phyloP scores from a whole-genome alignment of 768 basidiomycete species.

The Pulveroboletus sp. region DNA sequence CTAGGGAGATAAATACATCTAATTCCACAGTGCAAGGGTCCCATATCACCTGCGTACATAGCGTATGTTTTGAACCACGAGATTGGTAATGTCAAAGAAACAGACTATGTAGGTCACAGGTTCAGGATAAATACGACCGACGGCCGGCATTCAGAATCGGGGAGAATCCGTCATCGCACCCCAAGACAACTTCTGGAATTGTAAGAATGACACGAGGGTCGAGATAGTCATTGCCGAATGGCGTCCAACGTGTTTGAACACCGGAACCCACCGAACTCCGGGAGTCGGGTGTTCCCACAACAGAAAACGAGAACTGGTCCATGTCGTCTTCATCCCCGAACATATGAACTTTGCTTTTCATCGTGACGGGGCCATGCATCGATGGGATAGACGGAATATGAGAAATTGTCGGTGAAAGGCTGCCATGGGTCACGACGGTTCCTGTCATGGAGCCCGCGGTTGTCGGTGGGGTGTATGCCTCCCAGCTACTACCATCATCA shows the following conservation, averaged over 20 bases:
- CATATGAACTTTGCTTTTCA: slow-evolving; percentile 34
- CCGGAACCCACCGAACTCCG: slow-evolving; percentile 14
- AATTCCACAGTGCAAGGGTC: slow-evolving; percentile 14
- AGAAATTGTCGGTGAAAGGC: slow-evolving; percentile 30
- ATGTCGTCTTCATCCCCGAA: slow-evolving; percentile 46
- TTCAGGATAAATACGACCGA: slow-evolving; percentile 31
- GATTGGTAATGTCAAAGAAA: too few relatives aligned
- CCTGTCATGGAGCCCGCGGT: slow-evolving; percentile 49
- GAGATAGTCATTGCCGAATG: slow-evolving; percentile 32
- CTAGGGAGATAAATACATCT: slow-evolving; percentile 20
- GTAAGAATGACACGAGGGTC: slow-evolving; percentile 31
- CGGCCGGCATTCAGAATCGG: slow-evolving; percentile 48
- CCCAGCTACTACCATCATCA: slow-evolving; percentile 53
- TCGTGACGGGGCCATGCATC: slow-evolving; percentile 40
- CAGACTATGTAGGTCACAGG: not conserved
- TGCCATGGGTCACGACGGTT: slow-evolving; percentile 42
- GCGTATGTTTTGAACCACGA: not conserved
- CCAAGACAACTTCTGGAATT: slow-evolving; percentile 29
- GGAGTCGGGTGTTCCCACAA: slow-evolving; percentile 14
- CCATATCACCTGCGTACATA: slow-evolving; percentile 8
- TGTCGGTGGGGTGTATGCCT: slow-evolving; percentile 59
- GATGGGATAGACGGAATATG: slow-evolving; percentile 23
- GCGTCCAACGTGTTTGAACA: slow-evolving; percentile 19
- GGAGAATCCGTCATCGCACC: slow-evolving; percentile 37
- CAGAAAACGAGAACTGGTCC: slow-evolving; percentile 50